Evolutionary conservation across 2,329 filamentous ascomycete genomes (phyloP), one percentile per base, ranked within the genome.

Genomic region (Fusarium torulosum): DNA sequence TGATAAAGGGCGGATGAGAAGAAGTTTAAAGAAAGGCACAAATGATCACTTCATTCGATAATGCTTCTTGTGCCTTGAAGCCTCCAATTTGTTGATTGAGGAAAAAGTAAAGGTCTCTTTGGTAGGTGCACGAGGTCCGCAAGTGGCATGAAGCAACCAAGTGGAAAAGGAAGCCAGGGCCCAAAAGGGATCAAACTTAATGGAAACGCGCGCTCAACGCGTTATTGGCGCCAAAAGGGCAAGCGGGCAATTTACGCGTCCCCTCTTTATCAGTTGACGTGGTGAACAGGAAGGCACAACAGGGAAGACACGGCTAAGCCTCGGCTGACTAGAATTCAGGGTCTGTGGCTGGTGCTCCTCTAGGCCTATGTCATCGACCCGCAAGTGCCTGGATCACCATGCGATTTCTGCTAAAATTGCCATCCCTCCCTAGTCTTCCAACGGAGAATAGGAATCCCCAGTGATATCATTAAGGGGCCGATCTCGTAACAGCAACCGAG

Each of bases 201-300:
- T 56, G 46, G 62, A 63, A 68, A 63, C 68, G 75, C 76, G 75
- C 76, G 75, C 67, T 25, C 47, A 27, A 68, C 76, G 76, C 76
- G 76, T 76, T 57, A 68, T 66, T 78, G 75, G 76, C 70, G 75
- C 75, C 59, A 37, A 44, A 55, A 45, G 38, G 54, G 61, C 41
- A 63, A 40, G 51, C 37, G 52, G 50, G 59, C 67, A 72, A 72
- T 71, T 66, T 58, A 66, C 50, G 53, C 56, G 66, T 66, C 29
- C 35, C 35, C 35, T 37, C 35, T 37, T 37, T n/a, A 29, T 15
- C 29, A 31, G 13, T 44, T 50, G 14, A 23, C 31, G 29, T 51
- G 45, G 53, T 43, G 49, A 23, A 44, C 17, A 35, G 33, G 14
- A 42, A 46, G 43, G 29, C n/a, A 15, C 3, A 25, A 35, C 19